A percentile compares a stretch with the other conserved stretches of the same genome.
phyloP scores from a whole-genome alignment of 169 alveolate genomes.

The Plasmodium inui region DNA sequence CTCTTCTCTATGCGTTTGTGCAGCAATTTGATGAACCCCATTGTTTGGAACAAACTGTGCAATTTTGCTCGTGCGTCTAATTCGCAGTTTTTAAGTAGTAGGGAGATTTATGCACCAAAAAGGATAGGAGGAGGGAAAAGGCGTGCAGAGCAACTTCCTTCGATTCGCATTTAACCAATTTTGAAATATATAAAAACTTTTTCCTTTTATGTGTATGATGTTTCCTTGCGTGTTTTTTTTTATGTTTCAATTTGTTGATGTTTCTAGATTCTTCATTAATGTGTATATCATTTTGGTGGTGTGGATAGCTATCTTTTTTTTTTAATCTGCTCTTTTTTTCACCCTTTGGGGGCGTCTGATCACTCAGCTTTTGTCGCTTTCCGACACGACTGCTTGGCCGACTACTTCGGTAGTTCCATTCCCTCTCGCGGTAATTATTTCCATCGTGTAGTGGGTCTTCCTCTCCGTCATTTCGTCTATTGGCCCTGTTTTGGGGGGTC shows the following conservation, averaged over 20 bases:
- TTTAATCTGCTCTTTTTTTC: not conserved
- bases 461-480: not conserved
- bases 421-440: not conserved
- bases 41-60: not conserved
- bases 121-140: constrained; percentile 69
- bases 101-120: constrained; percentile 69
- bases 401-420: not conserved
- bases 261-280: not conserved
- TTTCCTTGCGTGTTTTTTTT: constrained; percentile 1
- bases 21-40: not conserved
- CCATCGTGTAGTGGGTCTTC: not conserved
- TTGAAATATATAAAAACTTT: constrained; percentile 71
- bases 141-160: constrained; percentile 75
- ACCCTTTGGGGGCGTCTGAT: not conserved
- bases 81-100: constrained; percentile 58
- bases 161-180: constrained; percentile 76
- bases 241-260: constrained; percentile 2
- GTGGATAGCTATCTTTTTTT: not conserved
- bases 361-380: not conserved
- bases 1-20: not conserved
- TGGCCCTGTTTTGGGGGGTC: not conserved
- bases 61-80: constrained; percentile 14
- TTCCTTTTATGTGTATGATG: constrained; percentile 19
- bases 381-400: not conserved
- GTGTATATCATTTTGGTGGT: not conserved